Conservation (phyloP, 768 basidiomycete species). For the Clitopilus hobsonii region DNA sequence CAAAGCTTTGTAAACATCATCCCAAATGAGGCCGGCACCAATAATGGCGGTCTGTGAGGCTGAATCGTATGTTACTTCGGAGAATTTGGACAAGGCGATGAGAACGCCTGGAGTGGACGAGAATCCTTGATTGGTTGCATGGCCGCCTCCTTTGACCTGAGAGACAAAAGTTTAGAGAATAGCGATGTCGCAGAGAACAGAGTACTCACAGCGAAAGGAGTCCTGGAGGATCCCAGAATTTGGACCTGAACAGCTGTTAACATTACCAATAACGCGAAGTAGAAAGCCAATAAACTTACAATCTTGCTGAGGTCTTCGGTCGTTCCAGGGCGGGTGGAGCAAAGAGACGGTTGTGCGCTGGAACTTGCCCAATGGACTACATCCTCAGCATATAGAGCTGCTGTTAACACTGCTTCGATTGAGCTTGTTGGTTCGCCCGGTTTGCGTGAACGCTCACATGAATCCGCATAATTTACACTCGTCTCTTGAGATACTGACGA, state of each 20-base stretch:
- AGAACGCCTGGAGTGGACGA: slow-evolving; percentile 59
- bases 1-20: slow-evolving; percentile 54
- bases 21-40: slow-evolving; percentile 53
- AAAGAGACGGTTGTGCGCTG: slow-evolving; percentile 39
- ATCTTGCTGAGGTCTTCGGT: slow-evolving; percentile 44
- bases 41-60: slow-evolving; percentile 32
- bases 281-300: slow-evolving; percentile 24
- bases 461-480: background rate
- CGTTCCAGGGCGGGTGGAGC: slow-evolving; percentile 56
- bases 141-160: slow-evolving; percentile 61
- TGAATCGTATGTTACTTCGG: slow-evolving; percentile 35
- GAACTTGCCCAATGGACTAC: slow-evolving; percentile 49
- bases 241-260: slow-evolving; percentile 30
- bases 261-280: background rate
- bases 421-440: background rate
- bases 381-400: slow-evolving; percentile 31
- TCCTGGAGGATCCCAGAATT: slow-evolving; percentile 36
- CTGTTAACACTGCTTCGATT: background rate
- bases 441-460: background rate
- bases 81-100: slow-evolving; percentile 49
- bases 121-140: slow-evolving; percentile 48
- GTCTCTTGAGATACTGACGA: background rate
- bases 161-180: background rate
- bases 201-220: slow-evolving; percentile 47
- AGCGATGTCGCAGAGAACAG: background rate